These are phyloP conservation scores for Borealophlyctis nickersoniae DNA, from an alignment of 192 early-diverging fungal species.

Conservation along the genomic window DNA sequence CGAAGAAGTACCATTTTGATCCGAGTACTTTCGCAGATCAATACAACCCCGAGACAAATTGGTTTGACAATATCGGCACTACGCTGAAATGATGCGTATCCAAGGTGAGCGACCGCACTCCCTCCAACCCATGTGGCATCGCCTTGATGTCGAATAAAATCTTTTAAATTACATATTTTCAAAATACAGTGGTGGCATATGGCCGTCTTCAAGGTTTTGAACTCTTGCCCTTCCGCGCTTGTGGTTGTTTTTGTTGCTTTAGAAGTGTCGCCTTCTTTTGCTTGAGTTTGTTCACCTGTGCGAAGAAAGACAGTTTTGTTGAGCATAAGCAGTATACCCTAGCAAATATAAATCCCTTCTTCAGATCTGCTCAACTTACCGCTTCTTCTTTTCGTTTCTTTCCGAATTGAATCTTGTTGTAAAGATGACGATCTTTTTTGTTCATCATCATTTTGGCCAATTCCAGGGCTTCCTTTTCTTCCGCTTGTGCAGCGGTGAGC, in stretches of 20 bases:
- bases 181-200: no score
- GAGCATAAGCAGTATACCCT: no score
- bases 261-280: background rate
- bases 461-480: constrained; percentile 64
- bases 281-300: background rate
- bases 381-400: constrained; percentile 68
- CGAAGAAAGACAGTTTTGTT: no score
- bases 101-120: no score
- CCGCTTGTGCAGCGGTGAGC: constrained; percentile 38
- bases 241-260: no score
- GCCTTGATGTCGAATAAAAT: no score
- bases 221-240: no score
- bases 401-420: constrained; percentile 73
- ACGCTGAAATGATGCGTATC: constrained; percentile 10
- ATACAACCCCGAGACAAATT: constrained; percentile 24
- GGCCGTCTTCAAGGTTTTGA: no score
- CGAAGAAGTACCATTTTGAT: background rate
- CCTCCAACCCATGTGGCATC: no score
- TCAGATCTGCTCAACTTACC: constrained; percentile 23
- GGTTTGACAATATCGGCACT: constrained; percentile 20
- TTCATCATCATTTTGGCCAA: constrained; percentile 84
- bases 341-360: no score
- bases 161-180: no score
- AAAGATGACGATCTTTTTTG: constrained; percentile 76
- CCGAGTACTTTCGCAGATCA: constrained; percentile 2